Percentiles rank a stretch among this genome's conserved stretches.
These are phyloP conservation scores for Chaetomium strumarium DNA, from an alignment of 2,329 filamentous ascomycete species.

Conservation along the genomic window DNA sequence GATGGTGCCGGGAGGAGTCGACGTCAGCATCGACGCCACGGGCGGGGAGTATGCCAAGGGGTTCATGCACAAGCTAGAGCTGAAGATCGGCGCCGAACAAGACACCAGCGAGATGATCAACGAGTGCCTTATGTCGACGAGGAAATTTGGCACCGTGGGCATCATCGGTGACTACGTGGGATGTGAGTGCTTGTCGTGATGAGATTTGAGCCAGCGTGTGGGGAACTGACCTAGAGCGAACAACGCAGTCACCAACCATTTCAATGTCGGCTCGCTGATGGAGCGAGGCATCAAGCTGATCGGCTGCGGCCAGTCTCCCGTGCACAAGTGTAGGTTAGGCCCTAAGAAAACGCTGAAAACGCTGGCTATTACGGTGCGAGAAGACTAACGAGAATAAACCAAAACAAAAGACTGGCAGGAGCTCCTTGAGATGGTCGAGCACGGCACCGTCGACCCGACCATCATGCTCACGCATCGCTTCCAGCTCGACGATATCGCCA, in stretches of 20 bases:
- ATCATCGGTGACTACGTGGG: conserved; percentile 15
- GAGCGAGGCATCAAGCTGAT: conserved; percentile 14
- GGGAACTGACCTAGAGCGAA: not conserved
- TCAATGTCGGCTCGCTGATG: conserved; percentile 16
- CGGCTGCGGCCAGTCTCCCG: conserved; percentile 16
- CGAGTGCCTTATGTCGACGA: conserved; percentile 12
- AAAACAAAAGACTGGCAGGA: conserved; percentile 10
- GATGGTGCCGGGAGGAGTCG: conserved; percentile 16
- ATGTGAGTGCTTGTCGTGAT: conserved; percentile 1
- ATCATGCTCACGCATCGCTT: conserved; percentile 16
- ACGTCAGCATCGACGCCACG: conserved; percentile 15
- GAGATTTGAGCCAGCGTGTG: too few relatives aligned
- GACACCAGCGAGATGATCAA: conserved; percentile 20
- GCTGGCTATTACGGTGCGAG: not conserved
- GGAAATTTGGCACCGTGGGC: conserved; percentile 13
- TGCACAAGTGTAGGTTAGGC: conserved; percentile 14
- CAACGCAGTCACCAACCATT: conserved; percentile 14
- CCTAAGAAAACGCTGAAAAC: too few relatives aligned
- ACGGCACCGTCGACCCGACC: conserved; percentile 9
- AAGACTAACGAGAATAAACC: not conserved
- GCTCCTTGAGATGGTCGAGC: conserved; percentile 12
- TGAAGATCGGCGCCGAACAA: conserved; percentile 11
- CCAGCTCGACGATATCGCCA: conserved; percentile 14
- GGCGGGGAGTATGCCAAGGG: conserved; percentile 16
- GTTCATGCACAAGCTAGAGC: conserved; percentile 12